phyloP scores from a whole-genome alignment of 2,329 filamentous ascomycete genomes.

The Pseudopithomyces maydicus region DNA sequence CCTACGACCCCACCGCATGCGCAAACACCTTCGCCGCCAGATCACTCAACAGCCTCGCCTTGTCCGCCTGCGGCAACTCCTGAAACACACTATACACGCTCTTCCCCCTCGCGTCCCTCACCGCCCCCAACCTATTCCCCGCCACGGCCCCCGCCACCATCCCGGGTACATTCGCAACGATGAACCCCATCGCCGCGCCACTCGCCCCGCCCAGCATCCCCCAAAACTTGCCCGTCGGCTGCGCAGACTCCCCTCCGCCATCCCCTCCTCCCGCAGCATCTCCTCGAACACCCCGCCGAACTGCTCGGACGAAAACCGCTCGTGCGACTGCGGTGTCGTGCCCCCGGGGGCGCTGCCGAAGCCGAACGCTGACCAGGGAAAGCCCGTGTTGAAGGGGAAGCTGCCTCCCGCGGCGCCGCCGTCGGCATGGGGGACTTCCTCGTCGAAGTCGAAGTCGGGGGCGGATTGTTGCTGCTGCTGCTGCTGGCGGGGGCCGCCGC shows the following conservation, averaged over 20 bases:
- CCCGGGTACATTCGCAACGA: constrained; percentile 89
- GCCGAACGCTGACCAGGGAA: constrained; percentile 78
- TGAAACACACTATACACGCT: constrained; percentile 92
- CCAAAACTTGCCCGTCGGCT: constrained; percentile 80
- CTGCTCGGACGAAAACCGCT: constrained; percentile 73
- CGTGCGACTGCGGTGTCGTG: constrained; percentile 52
- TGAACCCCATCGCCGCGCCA: constrained; percentile 91
- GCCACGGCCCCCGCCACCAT: constrained; percentile 88
- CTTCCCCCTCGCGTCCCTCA: constrained; percentile 90
- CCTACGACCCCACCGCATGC: constrained; percentile 63
- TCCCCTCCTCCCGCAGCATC: constrained; percentile 60
- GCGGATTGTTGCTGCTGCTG: too few relatives aligned
- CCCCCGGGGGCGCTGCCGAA: constrained; percentile 55
- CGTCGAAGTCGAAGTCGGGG: constrained; percentile 55
- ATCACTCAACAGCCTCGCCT: constrained; percentile 79
- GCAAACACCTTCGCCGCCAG: constrained; percentile 86
- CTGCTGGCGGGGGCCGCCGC: constrained; percentile 51
- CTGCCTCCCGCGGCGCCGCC: constrained; percentile 7
- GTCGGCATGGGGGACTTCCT: constrained; percentile 53
- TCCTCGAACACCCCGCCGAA: constrained; percentile 72
- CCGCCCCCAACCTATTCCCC: constrained; percentile 86
- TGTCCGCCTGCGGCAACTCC: constrained; percentile 82
- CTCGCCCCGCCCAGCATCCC: constrained; percentile 81
- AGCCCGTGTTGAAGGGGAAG: constrained; percentile 50
- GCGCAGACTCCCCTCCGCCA: constrained; percentile 71